Evolutionary conservation across 108 stramenopile genomes (phyloP), one percentile per base, ranked within the genome.

Genomic region (Poteriospumella lacustris): DNA sequence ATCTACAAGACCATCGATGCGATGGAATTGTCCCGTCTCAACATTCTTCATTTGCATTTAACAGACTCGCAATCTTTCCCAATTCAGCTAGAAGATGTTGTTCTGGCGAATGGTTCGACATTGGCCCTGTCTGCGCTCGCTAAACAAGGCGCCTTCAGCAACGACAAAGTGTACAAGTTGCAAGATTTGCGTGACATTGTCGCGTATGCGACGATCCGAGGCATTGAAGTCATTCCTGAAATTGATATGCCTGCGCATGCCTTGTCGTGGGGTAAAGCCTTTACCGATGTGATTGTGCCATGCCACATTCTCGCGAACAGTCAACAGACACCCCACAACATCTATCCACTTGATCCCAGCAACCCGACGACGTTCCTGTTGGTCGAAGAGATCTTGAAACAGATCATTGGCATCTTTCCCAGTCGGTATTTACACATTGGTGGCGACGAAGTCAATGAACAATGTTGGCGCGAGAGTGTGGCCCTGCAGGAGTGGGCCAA

Each of bases 191-290:
- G 19, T 19, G 36, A 19, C 15, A 36, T 81, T 29, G 59, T 78
- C 1, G n/a, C 9, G 24, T 81, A 81, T 41, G 81, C 81, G 19
- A 39, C 31, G 19, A 60, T 68, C 41, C 76, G 77, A 9, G 76
- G 76, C 2, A 59, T 81, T n/a, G 36, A 34, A 31, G 36, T 81
- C 47, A 44, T 81, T 34, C 81, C 76, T 24, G 81, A 81, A 42
- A 44, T 81, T 15, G 81, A 81, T 41, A 34, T 81, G 0, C 81
- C 81, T 31, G 62, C 58, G 31, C 81, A 81, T 59, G 1, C 75
- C 19, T 58, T 31, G 59, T 52, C 75, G 26, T 75, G 75, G 75
- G 58, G 1, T 1, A 52, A 47, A 59, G 73, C 52, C 28, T 1
- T 42, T 42, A 1, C 75, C 68, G 9, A 1, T 64, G 29, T 44